phyloP scores from a whole-genome alignment of 768 basidiomycete genomes.

The Auriscalpium microsporum region DNA sequence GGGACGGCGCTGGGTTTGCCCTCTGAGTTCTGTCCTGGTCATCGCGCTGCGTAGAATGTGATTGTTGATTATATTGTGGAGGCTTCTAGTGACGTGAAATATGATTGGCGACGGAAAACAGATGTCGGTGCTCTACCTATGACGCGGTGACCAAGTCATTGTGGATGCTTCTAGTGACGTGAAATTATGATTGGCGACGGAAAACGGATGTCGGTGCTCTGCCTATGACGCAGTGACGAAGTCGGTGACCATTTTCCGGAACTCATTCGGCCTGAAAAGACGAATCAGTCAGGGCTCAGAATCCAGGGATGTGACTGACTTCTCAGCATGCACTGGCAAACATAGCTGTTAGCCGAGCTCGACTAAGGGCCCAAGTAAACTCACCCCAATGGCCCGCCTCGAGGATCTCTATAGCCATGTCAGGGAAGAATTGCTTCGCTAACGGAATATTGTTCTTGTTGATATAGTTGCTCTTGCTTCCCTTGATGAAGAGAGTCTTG shows the following conservation, averaged over 20 bases:
- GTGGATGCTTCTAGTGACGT: constrained; percentile 7
- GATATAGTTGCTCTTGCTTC: constrained; percentile 73
- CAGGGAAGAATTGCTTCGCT: constrained; percentile 66
- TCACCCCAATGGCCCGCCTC: constrained; percentile 86
- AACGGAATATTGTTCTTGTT: constrained; percentile 59
- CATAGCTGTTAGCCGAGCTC: neutral
- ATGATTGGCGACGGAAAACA: neutral
- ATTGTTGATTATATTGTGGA: constrained; percentile 8
- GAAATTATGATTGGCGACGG: neutral
- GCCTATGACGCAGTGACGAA: constrained; percentile 22
- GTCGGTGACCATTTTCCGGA: constrained; percentile 30
- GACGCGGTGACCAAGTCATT: constrained; percentile 14
- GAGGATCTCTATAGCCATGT: constrained; percentile 49
- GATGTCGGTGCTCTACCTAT: constrained; percentile 10
- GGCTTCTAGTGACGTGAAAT: constrained; percentile 1
- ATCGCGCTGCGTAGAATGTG: neutral
- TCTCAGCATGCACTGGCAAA: constrained; percentile 69
- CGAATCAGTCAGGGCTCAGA: neutral
- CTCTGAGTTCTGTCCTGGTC: neutral
- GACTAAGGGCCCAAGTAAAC: constrained; percentile 15
- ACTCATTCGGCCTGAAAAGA: constrained; percentile 43
- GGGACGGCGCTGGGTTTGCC: neutral
- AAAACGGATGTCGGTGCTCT: neutral
- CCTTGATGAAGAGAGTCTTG: constrained; percentile 67
- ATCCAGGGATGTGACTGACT: constrained; percentile 26